phyloP scores from a whole-genome alignment of 208 protist genomes.

The Trypanosoma grayi region DNA sequence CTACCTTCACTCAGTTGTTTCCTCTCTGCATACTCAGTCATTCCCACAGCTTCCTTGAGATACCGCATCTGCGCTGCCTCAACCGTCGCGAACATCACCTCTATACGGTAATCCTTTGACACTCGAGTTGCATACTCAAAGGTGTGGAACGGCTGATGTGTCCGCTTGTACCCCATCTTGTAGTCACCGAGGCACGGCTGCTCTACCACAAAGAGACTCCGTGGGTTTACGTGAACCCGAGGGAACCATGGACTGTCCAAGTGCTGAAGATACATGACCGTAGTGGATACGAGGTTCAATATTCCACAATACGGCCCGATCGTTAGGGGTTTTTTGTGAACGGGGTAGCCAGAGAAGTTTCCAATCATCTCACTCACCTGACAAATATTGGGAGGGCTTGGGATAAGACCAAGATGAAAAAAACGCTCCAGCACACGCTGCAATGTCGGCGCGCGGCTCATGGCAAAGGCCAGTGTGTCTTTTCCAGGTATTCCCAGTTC shows the following conservation, averaged over 20 bases:
- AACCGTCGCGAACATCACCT: slow-evolving; percentile 87
- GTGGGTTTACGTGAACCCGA: slow-evolving; percentile 71
- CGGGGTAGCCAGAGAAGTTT: slow-evolving; percentile 86
- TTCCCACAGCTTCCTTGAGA: slow-evolving; percentile 60
- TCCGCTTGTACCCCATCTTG: slow-evolving; percentile 84
- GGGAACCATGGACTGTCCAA: slow-evolving; percentile 83
- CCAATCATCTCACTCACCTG: slow-evolving; percentile 90
- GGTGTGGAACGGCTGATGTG: slow-evolving; percentile 81
- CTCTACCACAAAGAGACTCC: slow-evolving; percentile 78
- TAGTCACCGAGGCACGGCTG: slow-evolving; percentile 82
- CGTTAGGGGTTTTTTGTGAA: slow-evolving; percentile 75
- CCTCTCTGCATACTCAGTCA: slow-evolving; percentile 72
- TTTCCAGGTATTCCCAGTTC: slow-evolving; percentile 78
- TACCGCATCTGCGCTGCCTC: slow-evolving; percentile 62
- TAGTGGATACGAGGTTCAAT: slow-evolving; percentile 84
- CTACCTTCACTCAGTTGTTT: neutral
- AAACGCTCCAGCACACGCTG: slow-evolving; percentile 72
- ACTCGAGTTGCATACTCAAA: slow-evolving; percentile 88
- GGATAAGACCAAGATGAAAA: slow-evolving; percentile 82
- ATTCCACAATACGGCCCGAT: slow-evolving; percentile 85
- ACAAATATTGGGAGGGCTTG: slow-evolving; percentile 77
- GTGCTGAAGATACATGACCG: slow-evolving; percentile 82
- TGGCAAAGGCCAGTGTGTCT: slow-evolving; percentile 82
- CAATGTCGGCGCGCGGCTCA: slow-evolving; percentile 58
- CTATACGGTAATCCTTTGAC: slow-evolving; percentile 90